phyloP scores from a whole-genome alignment of 441 rosid genomes.

The Eutrema salsugineum region DNA sequence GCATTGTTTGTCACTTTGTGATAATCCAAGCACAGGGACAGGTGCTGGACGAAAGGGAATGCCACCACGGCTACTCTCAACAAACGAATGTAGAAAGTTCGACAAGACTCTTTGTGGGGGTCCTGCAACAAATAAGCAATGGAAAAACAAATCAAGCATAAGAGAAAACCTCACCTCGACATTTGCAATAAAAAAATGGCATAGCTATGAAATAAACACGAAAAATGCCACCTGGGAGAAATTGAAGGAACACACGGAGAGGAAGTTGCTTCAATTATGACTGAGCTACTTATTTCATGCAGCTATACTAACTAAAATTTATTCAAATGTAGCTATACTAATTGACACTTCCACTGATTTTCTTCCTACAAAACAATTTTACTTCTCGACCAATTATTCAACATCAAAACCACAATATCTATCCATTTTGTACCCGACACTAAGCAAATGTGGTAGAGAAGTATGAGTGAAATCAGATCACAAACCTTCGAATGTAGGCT shows the following conservation, averaged over 20 bases:
- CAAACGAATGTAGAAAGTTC: slow-evolving; percentile 85
- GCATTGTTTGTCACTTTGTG: slow-evolving; percentile 90
- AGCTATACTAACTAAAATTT: background rate
- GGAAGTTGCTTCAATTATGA: background rate
- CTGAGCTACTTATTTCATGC: background rate
- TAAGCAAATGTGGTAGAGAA: background rate
- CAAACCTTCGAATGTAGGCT: slow-evolving; percentile 65
- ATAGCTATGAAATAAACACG: background rate
- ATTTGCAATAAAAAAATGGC: background rate
- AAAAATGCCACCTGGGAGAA: background rate
- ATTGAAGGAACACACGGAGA: background rate
- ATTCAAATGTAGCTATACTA: background rate
- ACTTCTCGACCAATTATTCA: background rate
- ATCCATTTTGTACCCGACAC: background rate
- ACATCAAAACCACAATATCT: background rate
- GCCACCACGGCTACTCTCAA: slow-evolving; percentile 83
- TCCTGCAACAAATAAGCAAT: slow-evolving; percentile 44
- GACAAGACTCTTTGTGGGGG: slow-evolving; percentile 96
- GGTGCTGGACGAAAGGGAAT: slow-evolving; percentile 82
- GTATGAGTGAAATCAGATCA: slow-evolving; percentile 1
- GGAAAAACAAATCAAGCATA: slow-evolving; percentile 4
- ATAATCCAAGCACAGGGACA: slow-evolving; percentile 79
- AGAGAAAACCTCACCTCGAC: background rate
- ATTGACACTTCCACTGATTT: background rate
- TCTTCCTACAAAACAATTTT: background rate